These are phyloP conservation scores for Microbotryum silenes-acaulis DNA, from an alignment of 1,284 basidiomycete genomes.

Conservation along the genomic window DNA sequence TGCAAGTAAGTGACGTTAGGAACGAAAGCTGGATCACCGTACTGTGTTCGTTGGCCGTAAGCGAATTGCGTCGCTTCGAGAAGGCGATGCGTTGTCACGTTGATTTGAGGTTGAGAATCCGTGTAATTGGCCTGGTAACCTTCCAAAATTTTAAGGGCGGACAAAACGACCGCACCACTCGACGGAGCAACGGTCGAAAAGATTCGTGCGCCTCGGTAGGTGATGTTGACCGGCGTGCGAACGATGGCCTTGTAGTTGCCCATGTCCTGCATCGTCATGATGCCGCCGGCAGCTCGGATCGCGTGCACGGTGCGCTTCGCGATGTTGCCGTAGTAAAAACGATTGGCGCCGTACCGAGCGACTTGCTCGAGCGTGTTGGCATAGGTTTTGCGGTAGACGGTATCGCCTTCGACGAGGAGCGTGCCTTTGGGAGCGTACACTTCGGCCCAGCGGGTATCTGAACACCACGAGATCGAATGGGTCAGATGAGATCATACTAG, in stretches of 20 bases:
- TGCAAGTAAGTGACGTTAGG: slow-evolving; percentile 42
- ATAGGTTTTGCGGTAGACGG: slow-evolving; percentile 32
- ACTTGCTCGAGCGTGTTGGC: slow-evolving; percentile 34
- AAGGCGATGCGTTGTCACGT: slow-evolving; percentile 41
- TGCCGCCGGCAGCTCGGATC: slow-evolving; percentile 31
- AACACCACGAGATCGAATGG: too few relatives aligned
- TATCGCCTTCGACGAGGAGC: slow-evolving; percentile 34
- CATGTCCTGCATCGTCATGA: slow-evolving; percentile 35
- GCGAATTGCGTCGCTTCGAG: slow-evolving; percentile 43
- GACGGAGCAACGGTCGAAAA: slow-evolving; percentile 38
- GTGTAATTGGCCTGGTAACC: slow-evolving; percentile 30
- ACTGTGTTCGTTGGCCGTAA: slow-evolving; percentile 42
- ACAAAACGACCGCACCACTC: slow-evolving; percentile 38
- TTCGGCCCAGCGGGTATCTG: slow-evolving; percentile 37
- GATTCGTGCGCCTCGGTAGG: slow-evolving; percentile 28
- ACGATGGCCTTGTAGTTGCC: slow-evolving; percentile 32
- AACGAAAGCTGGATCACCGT: slow-evolving; percentile 44
- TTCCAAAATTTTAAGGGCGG: slow-evolving; percentile 39
- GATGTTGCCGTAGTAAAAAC: slow-evolving; percentile 36
- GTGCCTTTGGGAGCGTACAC: slow-evolving; percentile 37
- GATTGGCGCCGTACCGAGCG: slow-evolving; percentile 25
- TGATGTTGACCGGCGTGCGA: slow-evolving; percentile 28
- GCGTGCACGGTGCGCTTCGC: slow-evolving; percentile 34
- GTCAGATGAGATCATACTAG: too few relatives aligned
- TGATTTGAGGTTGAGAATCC: slow-evolving; percentile 30